A percentile compares a stretch with the other conserved stretches of the same genome.
These are phyloP conservation scores for Agapanthus africanus DNA, from an alignment of 106 monocot genomes.

Conservation along the genomic window DNA sequence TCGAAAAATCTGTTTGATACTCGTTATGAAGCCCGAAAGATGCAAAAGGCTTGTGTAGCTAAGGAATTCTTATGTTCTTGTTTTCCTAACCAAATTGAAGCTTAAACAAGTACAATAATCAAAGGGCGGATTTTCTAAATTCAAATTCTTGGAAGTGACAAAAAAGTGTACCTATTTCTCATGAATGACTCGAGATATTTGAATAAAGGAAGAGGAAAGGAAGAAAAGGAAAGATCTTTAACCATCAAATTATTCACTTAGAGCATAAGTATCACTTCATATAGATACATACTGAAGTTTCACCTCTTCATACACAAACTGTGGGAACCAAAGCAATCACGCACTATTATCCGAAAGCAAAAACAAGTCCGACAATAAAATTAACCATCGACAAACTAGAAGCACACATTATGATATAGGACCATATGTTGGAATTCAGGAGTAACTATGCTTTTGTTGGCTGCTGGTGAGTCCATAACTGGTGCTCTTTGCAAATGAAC, in stretches of 20 bases:
- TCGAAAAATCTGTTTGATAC: too few species aligned
- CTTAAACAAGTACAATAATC: neutral
- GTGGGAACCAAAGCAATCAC: neutral
- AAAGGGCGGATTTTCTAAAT: too few species aligned
- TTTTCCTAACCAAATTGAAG: too few species aligned
- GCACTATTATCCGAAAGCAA: neutral
- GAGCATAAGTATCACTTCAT: neutral
- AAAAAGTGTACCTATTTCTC: neutral
- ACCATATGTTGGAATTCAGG: neutral
- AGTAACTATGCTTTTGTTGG: neutral
- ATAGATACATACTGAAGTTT: neutral
- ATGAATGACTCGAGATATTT: neutral
- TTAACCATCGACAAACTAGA: neutral
- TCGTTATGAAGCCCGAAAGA: too few species aligned
- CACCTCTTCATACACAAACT: neutral
- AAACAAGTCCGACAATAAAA: neutral
- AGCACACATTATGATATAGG: neutral
- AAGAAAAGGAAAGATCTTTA: neutral
- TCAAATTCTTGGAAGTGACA: neutral
- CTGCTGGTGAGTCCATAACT: neutral
- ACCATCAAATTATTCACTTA: neutral
- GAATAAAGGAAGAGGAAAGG: neutral
- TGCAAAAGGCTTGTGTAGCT: too few species aligned
- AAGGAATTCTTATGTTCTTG: too few species aligned
- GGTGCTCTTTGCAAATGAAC: conserved; percentile 5